Evolutionary conservation across 768 basidiomycete species (phyloP), one percentile per base, ranked within the genome.

Genomic region (Nidula microcarpa): DNA sequence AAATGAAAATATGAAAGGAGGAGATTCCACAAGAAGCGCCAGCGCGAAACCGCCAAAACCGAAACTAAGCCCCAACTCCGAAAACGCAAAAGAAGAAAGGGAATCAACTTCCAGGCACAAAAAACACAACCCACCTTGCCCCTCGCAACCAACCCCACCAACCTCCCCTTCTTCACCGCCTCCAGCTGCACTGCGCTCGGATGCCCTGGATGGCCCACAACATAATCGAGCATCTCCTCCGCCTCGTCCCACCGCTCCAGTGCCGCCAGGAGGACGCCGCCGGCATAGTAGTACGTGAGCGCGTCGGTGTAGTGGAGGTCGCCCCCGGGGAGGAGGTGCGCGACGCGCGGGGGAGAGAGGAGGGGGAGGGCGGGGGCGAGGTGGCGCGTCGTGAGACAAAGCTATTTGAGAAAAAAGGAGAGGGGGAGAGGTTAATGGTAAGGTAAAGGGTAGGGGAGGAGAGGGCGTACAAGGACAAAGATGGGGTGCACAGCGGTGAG

Each of bases 221-320:
- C 87, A 30, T 88, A 87, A 68, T 96, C 93, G 48, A 94, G 86
- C 56, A 80, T 85, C 52, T 91, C 87, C 53, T 84, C 82, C 0
- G 93, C 89, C 7, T 85, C 77, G 2, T 71, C 60, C 83, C 86
- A 94, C 14, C 74, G 73, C 59, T 84, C 84, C 43, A 90, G 72
- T 0, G 82, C 82, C 0, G 80, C 79, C 1, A 87, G 74, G 0
- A 78, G 79, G n/a, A 89, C 73, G 1, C 91, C 93, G 3, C 87
- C 91, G 2, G 82, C 72, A 65, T 94, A 93, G 72, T 94, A 90
- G 64, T 94, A 94, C n/a, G 80, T 69, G 18, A 96, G 76, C 60
- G 87, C 87, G 66, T 94, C 93, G 57, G 80, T 84, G 69, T 91
- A 93, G 33, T 66, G 69, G 51, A 95, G 70, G 55, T 91, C 88